Evolutionary conservation across 2,329 filamentous ascomycete genomes (phyloP).

Genomic region (Periconia sp.): DNA sequence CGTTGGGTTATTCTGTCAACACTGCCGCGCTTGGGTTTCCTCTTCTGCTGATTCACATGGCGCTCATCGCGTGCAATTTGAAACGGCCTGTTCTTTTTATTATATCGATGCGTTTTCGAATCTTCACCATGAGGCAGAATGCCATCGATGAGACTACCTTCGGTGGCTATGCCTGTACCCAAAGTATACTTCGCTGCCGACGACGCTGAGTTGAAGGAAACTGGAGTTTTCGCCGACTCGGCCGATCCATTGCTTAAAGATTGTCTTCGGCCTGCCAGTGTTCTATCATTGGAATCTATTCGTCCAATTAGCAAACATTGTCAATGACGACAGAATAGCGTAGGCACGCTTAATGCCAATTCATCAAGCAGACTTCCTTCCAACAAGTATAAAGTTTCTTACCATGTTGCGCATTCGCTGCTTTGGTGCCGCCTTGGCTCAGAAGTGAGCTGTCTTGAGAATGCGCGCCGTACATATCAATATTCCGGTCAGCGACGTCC

Average conservation of each 20-base stretch:
- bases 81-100: slow-evolving; percentile 11
- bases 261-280: background rate
- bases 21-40: slow-evolving; percentile 1
- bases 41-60: slow-evolving; percentile 1
- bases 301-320: no score
- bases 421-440: slow-evolving; percentile 3
- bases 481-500: slow-evolving; percentile 46
- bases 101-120: slow-evolving; percentile 2
- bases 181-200: slow-evolving; percentile 9
- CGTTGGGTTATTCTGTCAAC: background rate
- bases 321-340: no score
- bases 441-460: slow-evolving; percentile 8
- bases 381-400: slow-evolving; percentile 7
- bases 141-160: slow-evolving; percentile 16
- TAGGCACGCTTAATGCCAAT: no score
- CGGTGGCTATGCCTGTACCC: slow-evolving; percentile 10
- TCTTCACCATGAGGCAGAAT: slow-evolving; percentile 10
- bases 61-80: slow-evolving; percentile 10
- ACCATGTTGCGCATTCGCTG: slow-evolving; percentile 1
- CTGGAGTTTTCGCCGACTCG: no score
- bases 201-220: slow-evolving; percentile 2
- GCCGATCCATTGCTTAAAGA: no score
- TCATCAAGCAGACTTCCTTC: no score
- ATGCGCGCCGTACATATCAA: slow-evolving; percentile 18
- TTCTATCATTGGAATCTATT: no score